Percentiles rank a stretch among this genome's conserved stretches.
These are phyloP conservation scores for Cadophora sp. DNA, from an alignment of 2,329 filamentous ascomycete genomes.

Conservation along the genomic window DNA sequence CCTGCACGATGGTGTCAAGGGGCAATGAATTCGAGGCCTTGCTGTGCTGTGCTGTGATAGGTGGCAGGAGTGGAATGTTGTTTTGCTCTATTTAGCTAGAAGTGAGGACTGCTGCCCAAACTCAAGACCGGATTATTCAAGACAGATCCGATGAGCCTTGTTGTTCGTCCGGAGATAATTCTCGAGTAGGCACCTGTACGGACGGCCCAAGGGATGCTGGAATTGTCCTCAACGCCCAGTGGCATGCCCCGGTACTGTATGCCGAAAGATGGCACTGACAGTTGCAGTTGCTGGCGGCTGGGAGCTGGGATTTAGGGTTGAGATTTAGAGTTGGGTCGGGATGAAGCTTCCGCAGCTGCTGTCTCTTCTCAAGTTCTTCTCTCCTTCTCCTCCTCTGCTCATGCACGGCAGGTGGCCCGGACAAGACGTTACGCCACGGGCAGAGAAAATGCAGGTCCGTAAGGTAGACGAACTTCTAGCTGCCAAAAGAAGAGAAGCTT, in stretches of 20 bases:
- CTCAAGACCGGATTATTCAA: not conserved
- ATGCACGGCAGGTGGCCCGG: not conserved
- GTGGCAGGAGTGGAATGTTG: constrained; percentile 6
- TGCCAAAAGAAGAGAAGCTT: constrained; percentile 12
- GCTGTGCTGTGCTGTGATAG: not conserved
- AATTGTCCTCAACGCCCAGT: not conserved
- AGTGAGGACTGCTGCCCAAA: not conserved
- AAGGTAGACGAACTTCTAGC: not conserved
- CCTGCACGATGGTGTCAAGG: constrained; percentile 11
- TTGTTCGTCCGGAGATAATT: constrained; percentile 2
- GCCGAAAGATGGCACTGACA: constrained; percentile 7
- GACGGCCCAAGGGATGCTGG: not conserved
- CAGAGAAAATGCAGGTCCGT: not conserved
- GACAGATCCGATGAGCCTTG: not conserved
- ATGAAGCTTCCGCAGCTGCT: constrained; percentile 5
- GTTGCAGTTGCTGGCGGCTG: constrained; percentile 2
- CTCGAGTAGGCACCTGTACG: too few species aligned
- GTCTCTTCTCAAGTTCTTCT: not conserved
- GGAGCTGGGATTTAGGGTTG: constrained; percentile 12
- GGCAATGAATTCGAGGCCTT: not conserved
- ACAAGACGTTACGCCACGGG: not conserved
- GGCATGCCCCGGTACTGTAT: not conserved
- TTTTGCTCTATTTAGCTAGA: not conserved
- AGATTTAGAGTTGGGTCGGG: constrained; percentile 15
- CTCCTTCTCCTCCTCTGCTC: constrained; percentile 2